Conservation (phyloP, 495 filamentous ascomycete species). For the Melanomma pulvis-pyrius region DNA sequence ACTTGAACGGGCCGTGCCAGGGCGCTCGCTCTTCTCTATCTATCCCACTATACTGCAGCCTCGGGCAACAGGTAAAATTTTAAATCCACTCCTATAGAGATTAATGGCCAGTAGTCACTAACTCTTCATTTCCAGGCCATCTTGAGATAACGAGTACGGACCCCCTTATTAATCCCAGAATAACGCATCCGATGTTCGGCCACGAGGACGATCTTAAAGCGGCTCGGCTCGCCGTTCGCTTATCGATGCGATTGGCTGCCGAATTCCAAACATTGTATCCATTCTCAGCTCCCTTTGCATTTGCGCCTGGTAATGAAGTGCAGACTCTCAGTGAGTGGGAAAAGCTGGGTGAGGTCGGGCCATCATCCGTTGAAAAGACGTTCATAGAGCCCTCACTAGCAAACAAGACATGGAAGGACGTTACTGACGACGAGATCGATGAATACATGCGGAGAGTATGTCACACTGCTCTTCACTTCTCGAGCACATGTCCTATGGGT, state of each 20-base stretch:
- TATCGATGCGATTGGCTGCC: slow-evolving; percentile 27
- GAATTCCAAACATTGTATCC: slow-evolving; percentile 25
- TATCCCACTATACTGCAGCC: slow-evolving; percentile 27
- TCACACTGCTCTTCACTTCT: slow-evolving; percentile 24
- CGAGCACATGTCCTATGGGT: slow-evolving; percentile 27
- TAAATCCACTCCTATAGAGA: not conserved
- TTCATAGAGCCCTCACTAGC: not conserved
- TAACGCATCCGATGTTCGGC: slow-evolving; percentile 29
- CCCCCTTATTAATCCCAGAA: slow-evolving; percentile 26
- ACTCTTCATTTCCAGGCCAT: slow-evolving; percentile 10
- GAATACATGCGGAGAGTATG: slow-evolving; percentile 24
- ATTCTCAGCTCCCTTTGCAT: slow-evolving; percentile 26
- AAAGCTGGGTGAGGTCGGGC: slow-evolving; percentile 10
- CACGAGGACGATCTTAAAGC: slow-evolving; percentile 21
- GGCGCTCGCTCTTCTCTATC: slow-evolving; percentile 26
- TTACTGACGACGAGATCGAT: slow-evolving; percentile 26
- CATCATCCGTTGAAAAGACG: slow-evolving; percentile 15
- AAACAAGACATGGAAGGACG: slow-evolving; percentile 23
- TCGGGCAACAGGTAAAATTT: slow-evolving; percentile 20
- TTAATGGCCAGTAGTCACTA: slow-evolving; percentile 8
- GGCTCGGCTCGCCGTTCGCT: slow-evolving; percentile 20
- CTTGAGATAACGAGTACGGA: slow-evolving; percentile 28
- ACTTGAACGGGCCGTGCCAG: slow-evolving; percentile 20
- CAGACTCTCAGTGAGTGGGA: slow-evolving; percentile 24
- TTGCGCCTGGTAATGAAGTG: slow-evolving; percentile 26